Base-by-base conservation (phyloP, 306 rosid species). In the Oemleria cerasiformis region DNA sequence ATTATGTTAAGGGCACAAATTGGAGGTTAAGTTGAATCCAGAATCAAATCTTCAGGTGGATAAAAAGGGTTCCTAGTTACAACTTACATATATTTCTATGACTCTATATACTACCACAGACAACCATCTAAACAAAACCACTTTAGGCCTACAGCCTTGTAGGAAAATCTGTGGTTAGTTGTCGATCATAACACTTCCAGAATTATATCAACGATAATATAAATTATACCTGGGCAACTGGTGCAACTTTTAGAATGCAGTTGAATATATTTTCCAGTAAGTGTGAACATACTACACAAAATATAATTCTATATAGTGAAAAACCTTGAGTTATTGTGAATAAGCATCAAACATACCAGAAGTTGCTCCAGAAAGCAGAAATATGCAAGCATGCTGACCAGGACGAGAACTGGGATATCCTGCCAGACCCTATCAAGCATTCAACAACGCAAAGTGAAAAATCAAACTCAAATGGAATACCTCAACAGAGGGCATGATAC, bases 321-420 rank as follows among this genome's bases (percentile, higher is more conserved):
- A 36, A 53, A 41, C 58, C 34, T 36, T 9, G 65, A 14, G 23
- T 41, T 43, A 62, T 36, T 8, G 40, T 21, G 71, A 71, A 58
- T 14, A 49, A 50, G 63, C 63, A 65, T 50, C 63, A 82, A 65
- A 62, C 83, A 68, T 87, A 92, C 98, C 96, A 92, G 82, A 76
- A 92, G 94, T 75, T 92, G 95, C 87, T 92, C 98, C 70, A 90
- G 67, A 78, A 92, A 92, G 86, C 98, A 90, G 85, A 92, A 92
- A 82, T 92, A 92, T 12, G 96, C 88, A 63, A 92, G 96, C 87
- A 86, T 92, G 95, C 98, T 88, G 85, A 92, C 82, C 80, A 92
- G 78, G 80, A 86, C 82, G 58, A 92, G 96, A 43, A 88, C 87
- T 8, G 92, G 92, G 44, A 88, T 67, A 62, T 86, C 91, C 85